These are phyloP conservation scores for Terana coerulea DNA, from an alignment of 768 basidiomycete species.

Conservation along the genomic window DNA sequence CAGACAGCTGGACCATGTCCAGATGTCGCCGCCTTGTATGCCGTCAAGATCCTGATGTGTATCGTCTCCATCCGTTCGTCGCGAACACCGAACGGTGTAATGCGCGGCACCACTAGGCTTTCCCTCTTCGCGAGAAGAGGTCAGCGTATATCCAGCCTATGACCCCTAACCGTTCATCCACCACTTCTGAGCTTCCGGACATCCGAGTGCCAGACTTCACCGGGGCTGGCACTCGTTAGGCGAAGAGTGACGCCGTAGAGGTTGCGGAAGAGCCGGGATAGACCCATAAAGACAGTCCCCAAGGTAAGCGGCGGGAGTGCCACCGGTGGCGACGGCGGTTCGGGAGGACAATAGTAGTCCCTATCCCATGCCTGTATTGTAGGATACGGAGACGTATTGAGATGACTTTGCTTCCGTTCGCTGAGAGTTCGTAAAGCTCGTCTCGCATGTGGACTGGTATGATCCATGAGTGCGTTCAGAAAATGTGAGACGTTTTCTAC, in stretches of 20 bases:
- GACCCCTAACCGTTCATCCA: constrained; percentile 82
- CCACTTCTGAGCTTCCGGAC: constrained; percentile 91
- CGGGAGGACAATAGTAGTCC: constrained; percentile 86
- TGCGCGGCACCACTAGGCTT: constrained; percentile 94
- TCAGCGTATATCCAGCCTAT: constrained; percentile 97
- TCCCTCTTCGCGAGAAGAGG: constrained; percentile 75
- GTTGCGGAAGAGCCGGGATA: constrained; percentile 84
- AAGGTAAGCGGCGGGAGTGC: constrained; percentile 73
- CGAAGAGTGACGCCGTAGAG: constrained; percentile 86
- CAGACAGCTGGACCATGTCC: constrained; percentile 36
- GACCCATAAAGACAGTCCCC: constrained; percentile 87
- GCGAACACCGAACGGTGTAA: constrained; percentile 94
- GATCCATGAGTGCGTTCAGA: constrained; percentile 73
- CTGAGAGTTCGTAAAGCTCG: constrained; percentile 65
- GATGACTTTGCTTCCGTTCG: constrained; percentile 71
- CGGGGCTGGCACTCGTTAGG: constrained; percentile 59
- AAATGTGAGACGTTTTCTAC: constrained; percentile 82
- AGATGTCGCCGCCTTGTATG: constrained; percentile 33
- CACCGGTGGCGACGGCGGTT: constrained; percentile 71
- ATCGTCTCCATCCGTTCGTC: constrained; percentile 91
- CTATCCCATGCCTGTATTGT: constrained; percentile 94
- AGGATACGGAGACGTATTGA: constrained; percentile 53
- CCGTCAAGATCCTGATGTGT: constrained; percentile 53
- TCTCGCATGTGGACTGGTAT: constrained; percentile 75
- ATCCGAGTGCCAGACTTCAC: constrained; percentile 87